These are phyloP conservation scores for Pleurotus sapidus DNA, from an alignment of 768 basidiomycete genomes.

Conservation along the genomic window DNA sequence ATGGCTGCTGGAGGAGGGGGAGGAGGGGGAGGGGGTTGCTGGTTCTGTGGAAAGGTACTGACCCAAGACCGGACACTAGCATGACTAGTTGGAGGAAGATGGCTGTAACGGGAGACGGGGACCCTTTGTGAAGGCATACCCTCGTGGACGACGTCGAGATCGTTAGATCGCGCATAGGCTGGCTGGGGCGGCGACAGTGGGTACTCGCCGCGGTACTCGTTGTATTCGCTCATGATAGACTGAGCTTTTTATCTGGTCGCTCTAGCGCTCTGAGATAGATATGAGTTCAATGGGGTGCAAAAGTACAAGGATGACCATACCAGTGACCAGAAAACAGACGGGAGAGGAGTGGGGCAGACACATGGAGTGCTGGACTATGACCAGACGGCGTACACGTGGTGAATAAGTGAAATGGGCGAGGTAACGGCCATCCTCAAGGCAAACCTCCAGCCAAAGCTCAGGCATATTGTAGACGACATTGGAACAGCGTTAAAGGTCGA, in stretches of 20 bases:
- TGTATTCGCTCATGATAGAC: neutral
- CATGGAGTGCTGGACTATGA: neutral
- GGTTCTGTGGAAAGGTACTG: neutral
- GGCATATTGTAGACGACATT: too few relatives aligned
- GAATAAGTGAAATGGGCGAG: neutral
- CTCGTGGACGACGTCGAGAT: neutral
- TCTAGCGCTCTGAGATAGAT: conserved; percentile 1
- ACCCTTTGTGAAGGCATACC: neutral
- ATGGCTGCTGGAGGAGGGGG: conserved; percentile 1
- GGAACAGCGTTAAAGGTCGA: too few relatives aligned
- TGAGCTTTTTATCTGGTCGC: neutral
- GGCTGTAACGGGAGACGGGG: neutral
- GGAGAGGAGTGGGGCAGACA: neutral
- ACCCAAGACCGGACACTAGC: neutral
- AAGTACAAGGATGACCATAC: neutral
- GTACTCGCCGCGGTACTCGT: neutral
- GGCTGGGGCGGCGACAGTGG: conserved; percentile 3
- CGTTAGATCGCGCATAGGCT: neutral
- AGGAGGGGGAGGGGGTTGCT: neutral
- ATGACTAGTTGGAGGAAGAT: neutral
- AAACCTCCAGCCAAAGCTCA: too few relatives aligned
- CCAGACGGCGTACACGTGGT: neutral
- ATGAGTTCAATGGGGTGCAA: neutral
- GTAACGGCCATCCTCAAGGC: too few relatives aligned
- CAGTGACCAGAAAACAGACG: neutral